Evolutionary conservation across 805 yeast genomes (phyloP), one percentile per base, ranked within the genome.

Genomic region (Wickerhamiella nectarea): DNA sequence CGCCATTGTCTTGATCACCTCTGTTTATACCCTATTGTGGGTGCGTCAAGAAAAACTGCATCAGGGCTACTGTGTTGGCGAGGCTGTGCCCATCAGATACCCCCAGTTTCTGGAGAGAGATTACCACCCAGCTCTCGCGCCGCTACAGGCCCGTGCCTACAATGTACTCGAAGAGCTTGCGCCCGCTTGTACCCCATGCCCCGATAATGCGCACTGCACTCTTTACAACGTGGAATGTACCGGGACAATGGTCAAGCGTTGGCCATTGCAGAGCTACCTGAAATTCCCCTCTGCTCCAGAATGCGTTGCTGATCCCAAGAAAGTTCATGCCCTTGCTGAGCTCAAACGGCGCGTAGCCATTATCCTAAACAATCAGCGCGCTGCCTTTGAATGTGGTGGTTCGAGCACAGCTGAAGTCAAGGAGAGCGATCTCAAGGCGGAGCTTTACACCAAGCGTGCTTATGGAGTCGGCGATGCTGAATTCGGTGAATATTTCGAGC

Each of bases 271-370:
- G 49, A 63, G 73, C 33, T 56, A 75, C 25, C 66, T 70, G 46
- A 79, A 82, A 4, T 45, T 74, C 12, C 18, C 83, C 91, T 9
- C 54, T 76, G 3, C 58, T 74, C 39, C 82, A 18, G 58, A 59
- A 31, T 89, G 97, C 66, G 68, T 77, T 12, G 78, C 80, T 26
- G 95, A 89, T 57, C 74, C 77, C 28, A 72, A 73, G 52, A 78
- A 75, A 59, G 77, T 80, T 31, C 78, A 80, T 51, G 71, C 78
- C 52, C 69, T 80, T 26, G 72, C 71, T 38, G 74, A 75, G 42
- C 72, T 86, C 64, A 72, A 78, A 11, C 71, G 74, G 43, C 78
- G 78, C 51, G 75, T 86, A 1, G 64, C 80, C 45, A 77, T 75
- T 47, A 59, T 80, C 42, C 65, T 87, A 52, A 70, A 89, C 47